phyloP scores from a whole-genome alignment of 2,329 filamentous ascomycete genomes.

The Diplodia corticola region DNA sequence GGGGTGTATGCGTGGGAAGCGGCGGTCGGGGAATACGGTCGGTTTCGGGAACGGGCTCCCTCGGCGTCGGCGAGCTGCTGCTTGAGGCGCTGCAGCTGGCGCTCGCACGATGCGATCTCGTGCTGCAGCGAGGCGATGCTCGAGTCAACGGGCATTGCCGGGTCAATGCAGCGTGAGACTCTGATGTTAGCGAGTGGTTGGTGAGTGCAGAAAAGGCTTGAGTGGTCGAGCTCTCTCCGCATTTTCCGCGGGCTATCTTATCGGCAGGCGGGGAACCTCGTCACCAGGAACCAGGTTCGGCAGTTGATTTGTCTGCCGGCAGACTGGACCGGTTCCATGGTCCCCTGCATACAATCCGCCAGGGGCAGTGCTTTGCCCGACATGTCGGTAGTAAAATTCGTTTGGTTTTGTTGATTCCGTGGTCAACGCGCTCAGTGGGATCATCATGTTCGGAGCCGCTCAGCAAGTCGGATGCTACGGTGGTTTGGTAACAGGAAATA shows the following conservation, averaged over 20 bases:
- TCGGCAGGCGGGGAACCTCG: conserved; percentile 5
- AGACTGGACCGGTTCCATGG: conserved; percentile 8
- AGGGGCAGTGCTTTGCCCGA: background rate
- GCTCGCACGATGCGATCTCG: conserved; percentile 47
- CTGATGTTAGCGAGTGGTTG: background rate
- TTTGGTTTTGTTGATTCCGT: background rate
- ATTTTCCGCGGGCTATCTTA: background rate
- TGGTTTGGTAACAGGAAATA: background rate
- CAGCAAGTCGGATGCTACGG: background rate
- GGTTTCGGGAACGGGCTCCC: conserved; percentile 7
- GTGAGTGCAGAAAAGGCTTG: background rate
- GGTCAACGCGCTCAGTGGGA: background rate
- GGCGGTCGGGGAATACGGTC: background rate
- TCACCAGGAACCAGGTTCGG: conserved; percentile 3
- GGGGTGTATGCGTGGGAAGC: conserved; percentile 29
- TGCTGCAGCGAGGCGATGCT: conserved; percentile 40
- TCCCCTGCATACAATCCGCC: background rate
- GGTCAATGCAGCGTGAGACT: background rate
- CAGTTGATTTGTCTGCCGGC: conserved; percentile 4
- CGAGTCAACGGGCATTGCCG: conserved; percentile 5
- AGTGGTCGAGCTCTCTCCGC: background rate
- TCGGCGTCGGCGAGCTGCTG: conserved; percentile 47
- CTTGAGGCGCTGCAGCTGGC: conserved; percentile 42
- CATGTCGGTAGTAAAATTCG: background rate
- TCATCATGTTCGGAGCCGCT: background rate